phyloP scores from a whole-genome alignment of 495 filamentous ascomycete genomes.

The Penicillium cinerascens region DNA sequence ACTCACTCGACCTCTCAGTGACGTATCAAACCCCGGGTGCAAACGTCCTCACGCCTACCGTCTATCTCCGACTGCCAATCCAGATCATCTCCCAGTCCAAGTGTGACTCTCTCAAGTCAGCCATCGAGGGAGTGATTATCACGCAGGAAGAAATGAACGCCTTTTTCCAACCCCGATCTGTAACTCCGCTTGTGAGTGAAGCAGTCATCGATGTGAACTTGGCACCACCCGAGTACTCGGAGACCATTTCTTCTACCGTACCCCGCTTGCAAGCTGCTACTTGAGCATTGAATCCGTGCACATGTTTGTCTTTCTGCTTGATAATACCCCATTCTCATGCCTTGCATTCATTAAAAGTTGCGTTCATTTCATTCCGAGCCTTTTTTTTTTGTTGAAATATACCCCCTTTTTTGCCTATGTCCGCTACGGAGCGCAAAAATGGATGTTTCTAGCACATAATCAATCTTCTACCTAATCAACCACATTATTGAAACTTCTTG shows the following conservation, averaged over 20 bases:
- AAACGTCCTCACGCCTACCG: slow-evolving; percentile 49
- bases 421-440: not conserved
- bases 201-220: slow-evolving; percentile 14
- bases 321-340: not conserved
- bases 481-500: not conserved
- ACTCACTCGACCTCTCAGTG: slow-evolving; percentile 67
- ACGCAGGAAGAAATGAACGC: slow-evolving; percentile 37
- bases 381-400: slow-evolving; percentile 6
- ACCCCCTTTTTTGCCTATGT: slow-evolving; percentile 4
- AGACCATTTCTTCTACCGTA: slow-evolving; percentile 1
- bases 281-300: not conserved
- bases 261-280: not conserved
- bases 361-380: not conserved
- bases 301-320: not conserved
- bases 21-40: slow-evolving; percentile 56
- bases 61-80: slow-evolving; percentile 70
- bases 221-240: slow-evolving; percentile 22
- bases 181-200: slow-evolving; percentile 15
- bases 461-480: not conserved
- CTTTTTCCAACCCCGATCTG: slow-evolving; percentile 37
- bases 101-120: slow-evolving; percentile 15
- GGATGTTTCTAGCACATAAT: not conserved
- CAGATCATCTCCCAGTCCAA: slow-evolving; percentile 55
- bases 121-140: slow-evolving; percentile 18
- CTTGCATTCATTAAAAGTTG: not conserved